Base-by-base conservation (phyloP, 2,329 filamentous ascomycete genomes). In the Neofusicoccum cordaticola region DNA sequence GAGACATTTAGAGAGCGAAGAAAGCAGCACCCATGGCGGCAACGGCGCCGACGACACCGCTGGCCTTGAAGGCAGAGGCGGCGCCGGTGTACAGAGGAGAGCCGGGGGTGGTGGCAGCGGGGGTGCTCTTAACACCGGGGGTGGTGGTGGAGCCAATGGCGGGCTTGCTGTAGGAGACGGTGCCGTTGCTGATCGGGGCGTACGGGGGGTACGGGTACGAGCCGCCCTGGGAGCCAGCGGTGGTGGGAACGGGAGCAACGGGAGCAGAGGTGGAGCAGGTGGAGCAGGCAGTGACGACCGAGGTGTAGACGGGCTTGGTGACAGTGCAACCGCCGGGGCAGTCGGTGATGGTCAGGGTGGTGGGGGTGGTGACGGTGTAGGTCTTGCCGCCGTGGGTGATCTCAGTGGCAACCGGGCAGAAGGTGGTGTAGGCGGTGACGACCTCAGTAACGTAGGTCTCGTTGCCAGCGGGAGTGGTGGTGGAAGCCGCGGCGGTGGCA, bases 81-180 rank as follows among this genome's bases (percentile, higher is more conserved):
- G 81, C 84, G 64, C 82, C 84, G 65, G 82, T 84, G 81, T 80
- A 84, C 12, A 65, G 41, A 17, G 64, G 60, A 52, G 68, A 65
- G 51, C 68, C 58, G 37, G 73, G 70, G 48, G 71, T 67, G 67
- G 72, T 70, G 63, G 72, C 71, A 66, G 72, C 74, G 68, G 69
- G 69, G 45, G 69, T 63, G 64, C 62, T 69, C 65, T 71, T 71
- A 47, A 62, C 66, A 39, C 67, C 66, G 50, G 66, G 65, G 74
- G 71, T 62, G 69, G 53, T 56, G 61, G 39, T n/a, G 42, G 48
- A 47, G 39, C 50, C 51, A 12, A 65, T 56, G 70, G 67, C 66
- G 41, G 70, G 71, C 58, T 74, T 69, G 44, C 74, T 72, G 65
- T 76, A 60, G n/a, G 56, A 60, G 42, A 60, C 56, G 31, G 56